Evolutionary conservation across 768 basidiomycete species (phyloP).

Genomic region (Cystobasidium ongulense): DNA sequence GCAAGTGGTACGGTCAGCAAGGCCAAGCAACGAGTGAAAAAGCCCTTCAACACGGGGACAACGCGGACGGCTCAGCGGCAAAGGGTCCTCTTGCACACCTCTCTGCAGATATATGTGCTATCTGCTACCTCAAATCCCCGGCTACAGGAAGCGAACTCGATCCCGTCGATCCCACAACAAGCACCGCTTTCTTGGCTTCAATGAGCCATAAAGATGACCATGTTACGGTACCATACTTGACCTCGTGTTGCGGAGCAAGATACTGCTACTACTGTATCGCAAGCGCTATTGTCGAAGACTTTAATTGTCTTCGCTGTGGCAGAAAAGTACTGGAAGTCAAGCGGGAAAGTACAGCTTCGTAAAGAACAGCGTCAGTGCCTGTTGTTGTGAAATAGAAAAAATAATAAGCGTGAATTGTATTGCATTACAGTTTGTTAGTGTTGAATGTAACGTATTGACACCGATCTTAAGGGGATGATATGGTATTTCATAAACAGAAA

Average conservation of each 20-base stretch:
- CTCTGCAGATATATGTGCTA: constrained; percentile 70
- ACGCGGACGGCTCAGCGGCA: not conserved
- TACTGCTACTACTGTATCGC: constrained; percentile 94
- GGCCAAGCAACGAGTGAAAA: constrained; percentile 31
- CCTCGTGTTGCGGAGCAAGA: constrained; percentile 65
- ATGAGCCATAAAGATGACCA: constrained; percentile 45
- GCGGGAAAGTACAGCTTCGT: not conserved
- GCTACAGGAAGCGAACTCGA: constrained; percentile 44
- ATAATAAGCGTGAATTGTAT: too few relatives aligned
- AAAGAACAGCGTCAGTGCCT: not conserved
- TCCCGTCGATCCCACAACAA: constrained; percentile 37
- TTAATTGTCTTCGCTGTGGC: not conserved
- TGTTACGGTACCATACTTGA: constrained; percentile 65
- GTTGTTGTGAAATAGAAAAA: too few relatives aligned
- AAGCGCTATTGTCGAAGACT: not conserved
- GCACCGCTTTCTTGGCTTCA: constrained; percentile 32
- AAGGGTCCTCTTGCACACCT: constrained; percentile 64
- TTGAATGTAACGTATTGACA: too few relatives aligned
- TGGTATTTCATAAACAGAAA: too few relatives aligned
- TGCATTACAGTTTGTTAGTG: too few relatives aligned
- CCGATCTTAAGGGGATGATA: too few relatives aligned
- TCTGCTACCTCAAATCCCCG: constrained; percentile 53
- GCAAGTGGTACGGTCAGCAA: constrained; percentile 25
- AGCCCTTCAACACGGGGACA: not conserved
- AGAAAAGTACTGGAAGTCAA: not conserved